These are phyloP conservation scores for Tricholoma bakamatsutake DNA, from an alignment of 768 basidiomycete species.

Conservation along the genomic window DNA sequence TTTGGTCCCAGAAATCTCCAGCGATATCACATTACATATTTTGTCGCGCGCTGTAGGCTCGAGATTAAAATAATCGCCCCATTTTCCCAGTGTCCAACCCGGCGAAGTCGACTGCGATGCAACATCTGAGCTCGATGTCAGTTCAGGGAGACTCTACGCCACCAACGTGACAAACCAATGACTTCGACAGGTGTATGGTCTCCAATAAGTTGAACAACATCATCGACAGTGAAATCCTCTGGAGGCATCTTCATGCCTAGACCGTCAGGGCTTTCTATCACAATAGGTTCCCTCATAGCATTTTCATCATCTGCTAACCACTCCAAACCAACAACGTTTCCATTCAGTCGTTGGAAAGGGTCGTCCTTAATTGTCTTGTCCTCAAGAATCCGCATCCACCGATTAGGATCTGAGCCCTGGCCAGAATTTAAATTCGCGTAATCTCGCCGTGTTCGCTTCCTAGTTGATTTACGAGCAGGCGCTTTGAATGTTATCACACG, in stretches of 20 bases:
- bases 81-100: slow-evolving; percentile 87
- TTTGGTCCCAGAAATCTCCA: slow-evolving; percentile 86
- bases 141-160: not conserved
- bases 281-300: slow-evolving; percentile 78
- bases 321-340: slow-evolving; percentile 56
- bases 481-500: slow-evolving; percentile 69
- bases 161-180: slow-evolving; percentile 55
- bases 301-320: slow-evolving; percentile 71
- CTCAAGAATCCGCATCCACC: slow-evolving; percentile 68
- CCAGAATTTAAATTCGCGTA: slow-evolving; percentile 74
- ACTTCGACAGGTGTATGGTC: slow-evolving; percentile 80
- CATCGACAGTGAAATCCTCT: slow-evolving; percentile 62
- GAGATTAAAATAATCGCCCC: slow-evolving; percentile 81
- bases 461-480: slow-evolving; percentile 75
- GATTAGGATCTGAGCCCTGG: slow-evolving; percentile 53
- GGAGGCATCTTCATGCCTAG: slow-evolving; percentile 90
- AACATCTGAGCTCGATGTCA: slow-evolving; percentile 53
- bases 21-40: slow-evolving; percentile 90
- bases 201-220: slow-evolving; percentile 79
- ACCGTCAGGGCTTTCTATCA: slow-evolving; percentile 73
- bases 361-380: slow-evolving; percentile 57
- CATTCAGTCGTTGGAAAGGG: slow-evolving; percentile 62
- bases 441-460: slow-evolving; percentile 69
- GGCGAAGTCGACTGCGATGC: slow-evolving; percentile 80
- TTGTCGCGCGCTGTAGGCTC: slow-evolving; percentile 71